Evolutionary conservation across 1,284 basidiomycete species (phyloP).

Genomic region (Malassezia psittaci): DNA sequence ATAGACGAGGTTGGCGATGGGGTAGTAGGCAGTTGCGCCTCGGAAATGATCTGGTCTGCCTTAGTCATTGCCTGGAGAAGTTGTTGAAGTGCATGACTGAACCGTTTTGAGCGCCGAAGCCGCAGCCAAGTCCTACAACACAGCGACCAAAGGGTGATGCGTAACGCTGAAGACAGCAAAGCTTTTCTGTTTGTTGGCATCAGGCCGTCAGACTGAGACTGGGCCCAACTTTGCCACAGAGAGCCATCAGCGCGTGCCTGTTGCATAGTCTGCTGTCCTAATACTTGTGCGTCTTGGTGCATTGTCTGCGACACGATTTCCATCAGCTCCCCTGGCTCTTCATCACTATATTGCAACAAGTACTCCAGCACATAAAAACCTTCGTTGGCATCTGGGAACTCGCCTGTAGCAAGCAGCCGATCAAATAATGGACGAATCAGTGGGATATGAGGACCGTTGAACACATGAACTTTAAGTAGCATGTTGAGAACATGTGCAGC

Average conservation of each 20-base stretch:
- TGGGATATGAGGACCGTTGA: background rate
- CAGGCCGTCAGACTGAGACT: background rate
- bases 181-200: background rate
- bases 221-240: constrained; percentile 10
- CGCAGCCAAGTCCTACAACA: constrained; percentile 17
- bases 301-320: constrained; percentile 3
- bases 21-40: background rate
- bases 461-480: background rate
- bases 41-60: background rate
- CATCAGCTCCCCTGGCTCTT: background rate
- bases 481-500: constrained; percentile 7
- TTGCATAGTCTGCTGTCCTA: constrained; percentile 12
- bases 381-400: constrained; percentile 8
- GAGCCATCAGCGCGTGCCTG: constrained; percentile 15
- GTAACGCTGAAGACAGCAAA: background rate
- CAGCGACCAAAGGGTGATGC: constrained; percentile 16
- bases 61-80: background rate
- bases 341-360: background rate
- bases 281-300: constrained; percentile 3
- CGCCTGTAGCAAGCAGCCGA: background rate
- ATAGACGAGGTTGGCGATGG: background rate
- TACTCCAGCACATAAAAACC: constrained; percentile 15
- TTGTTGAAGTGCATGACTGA: background rate
- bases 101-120: constrained; percentile 8
- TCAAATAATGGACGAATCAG: background rate